Evolutionary conservation across 2,329 filamentous ascomycete species (phyloP).

Genomic region (Monosporascus sp.): DNA sequence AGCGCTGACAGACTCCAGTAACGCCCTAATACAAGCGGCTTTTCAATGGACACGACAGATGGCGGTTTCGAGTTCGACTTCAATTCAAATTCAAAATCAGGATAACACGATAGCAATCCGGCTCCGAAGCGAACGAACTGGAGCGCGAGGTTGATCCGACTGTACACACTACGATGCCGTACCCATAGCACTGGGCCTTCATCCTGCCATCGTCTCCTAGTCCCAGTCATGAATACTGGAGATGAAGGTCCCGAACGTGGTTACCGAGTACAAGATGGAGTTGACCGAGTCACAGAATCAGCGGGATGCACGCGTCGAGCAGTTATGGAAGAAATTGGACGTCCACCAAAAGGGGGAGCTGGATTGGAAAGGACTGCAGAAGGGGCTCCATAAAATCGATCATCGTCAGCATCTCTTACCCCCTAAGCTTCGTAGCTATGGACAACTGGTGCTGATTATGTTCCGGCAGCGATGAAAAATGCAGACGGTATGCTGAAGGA

Average conservation of each 20-base stretch:
- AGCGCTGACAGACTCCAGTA: background rate
- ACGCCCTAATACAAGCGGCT: background rate
- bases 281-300: constrained; percentile 71
- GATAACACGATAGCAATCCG: constrained; percentile 5
- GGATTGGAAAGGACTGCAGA: constrained; percentile 78
- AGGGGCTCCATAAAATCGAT: constrained; percentile 80
- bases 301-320: constrained; percentile 74
- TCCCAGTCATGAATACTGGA: constrained; percentile 35
- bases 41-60: background rate
- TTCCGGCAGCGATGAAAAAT: constrained; percentile 68
- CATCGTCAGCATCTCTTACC: constrained; percentile 61
- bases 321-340: constrained; percentile 80
- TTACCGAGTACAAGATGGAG: constrained; percentile 53
- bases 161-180: constrained; percentile 17
- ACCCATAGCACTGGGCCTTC: constrained; percentile 18
- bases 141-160: constrained; percentile 3
- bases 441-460: constrained; percentile 9
- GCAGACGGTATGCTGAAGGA: constrained; percentile 78
- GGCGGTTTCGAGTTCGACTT: background rate
- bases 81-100: no score
- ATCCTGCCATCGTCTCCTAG: constrained; percentile 15
- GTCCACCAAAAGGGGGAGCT: constrained; percentile 70
- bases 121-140: constrained; percentile 9
- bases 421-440: constrained; percentile 1
- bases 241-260: constrained; percentile 45